phyloP scores from a whole-genome alignment of 345 rosid species.

The Rhodamnia rubescens region DNA sequence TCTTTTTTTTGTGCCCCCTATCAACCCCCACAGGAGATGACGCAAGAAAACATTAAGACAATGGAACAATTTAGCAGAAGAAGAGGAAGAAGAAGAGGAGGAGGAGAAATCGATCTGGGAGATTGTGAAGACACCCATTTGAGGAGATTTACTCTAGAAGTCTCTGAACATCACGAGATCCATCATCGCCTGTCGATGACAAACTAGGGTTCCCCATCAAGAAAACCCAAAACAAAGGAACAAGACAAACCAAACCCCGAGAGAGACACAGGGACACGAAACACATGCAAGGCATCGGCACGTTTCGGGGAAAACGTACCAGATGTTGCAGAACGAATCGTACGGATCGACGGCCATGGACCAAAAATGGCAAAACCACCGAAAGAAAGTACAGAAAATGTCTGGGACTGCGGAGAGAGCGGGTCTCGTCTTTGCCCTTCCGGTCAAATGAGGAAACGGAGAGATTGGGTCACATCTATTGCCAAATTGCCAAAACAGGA shows the following conservation, averaged over 20 bases:
- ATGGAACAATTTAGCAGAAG: neutral
- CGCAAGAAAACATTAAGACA: neutral
- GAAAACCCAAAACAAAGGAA: neutral
- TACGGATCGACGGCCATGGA: neutral
- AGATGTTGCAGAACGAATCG: neutral
- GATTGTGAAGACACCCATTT: neutral
- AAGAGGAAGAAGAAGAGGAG: neutral
- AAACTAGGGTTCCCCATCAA: neutral
- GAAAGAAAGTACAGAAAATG: neutral
- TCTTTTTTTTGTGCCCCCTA: neutral
- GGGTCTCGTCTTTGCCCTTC: neutral
- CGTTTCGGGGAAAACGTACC: neutral
- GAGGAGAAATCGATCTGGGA: neutral
- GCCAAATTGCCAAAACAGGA: neutral
- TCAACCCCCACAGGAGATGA: neutral
- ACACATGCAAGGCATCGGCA: neutral
- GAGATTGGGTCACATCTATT: neutral
- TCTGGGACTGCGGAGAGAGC: neutral
- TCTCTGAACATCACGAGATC: neutral
- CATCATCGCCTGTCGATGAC: neutral
- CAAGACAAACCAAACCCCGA: neutral
- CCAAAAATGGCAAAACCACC: neutral
- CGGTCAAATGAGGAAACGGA: neutral
- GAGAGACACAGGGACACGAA: neutral
- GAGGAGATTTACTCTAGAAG: neutral